Conservation (phyloP, 306 rosid genomes). For the Chamaecrista fasciculata region DNA sequence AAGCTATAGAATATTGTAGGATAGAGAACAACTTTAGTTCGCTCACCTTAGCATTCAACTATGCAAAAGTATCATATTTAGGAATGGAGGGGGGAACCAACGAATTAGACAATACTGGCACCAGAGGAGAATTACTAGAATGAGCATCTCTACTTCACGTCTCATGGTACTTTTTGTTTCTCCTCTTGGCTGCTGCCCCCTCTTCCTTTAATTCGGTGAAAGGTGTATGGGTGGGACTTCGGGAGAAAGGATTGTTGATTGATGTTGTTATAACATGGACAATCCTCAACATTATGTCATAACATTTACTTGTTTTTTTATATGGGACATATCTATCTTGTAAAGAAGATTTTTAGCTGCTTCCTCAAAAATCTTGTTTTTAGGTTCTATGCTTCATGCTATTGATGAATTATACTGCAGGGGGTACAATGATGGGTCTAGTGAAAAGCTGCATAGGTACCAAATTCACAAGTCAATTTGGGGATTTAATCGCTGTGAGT, state of each 20-base stretch:
- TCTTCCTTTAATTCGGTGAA: neutral
- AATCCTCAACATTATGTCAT: neutral
- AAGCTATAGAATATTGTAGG: no score
- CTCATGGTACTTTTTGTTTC: neutral
- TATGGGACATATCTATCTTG: neutral
- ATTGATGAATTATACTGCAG: constrained; percentile 51
- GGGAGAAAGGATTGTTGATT: neutral
- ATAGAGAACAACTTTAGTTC: no score
- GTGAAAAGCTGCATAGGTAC: constrained; percentile 97
- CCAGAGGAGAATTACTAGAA: neutral
- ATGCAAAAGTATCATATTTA: no score
- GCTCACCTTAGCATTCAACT: no score
- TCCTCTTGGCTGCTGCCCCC: neutral
- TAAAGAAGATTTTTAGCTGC: neutral
- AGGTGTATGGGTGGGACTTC: neutral
- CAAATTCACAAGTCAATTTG: constrained; percentile 92
- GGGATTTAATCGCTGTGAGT: constrained; percentile 95
- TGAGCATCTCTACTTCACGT: neutral
- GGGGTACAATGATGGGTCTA: constrained; percentile 78
- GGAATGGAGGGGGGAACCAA: no score
- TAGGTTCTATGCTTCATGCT: neutral
- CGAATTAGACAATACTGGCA: no score
- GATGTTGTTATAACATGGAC: neutral
- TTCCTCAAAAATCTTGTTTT: constrained; percentile 8
- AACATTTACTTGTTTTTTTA: neutral